A percentile compares a stretch with the other conserved stretches of the same genome.
Evolutionary conservation across 345 rosid genomes (phyloP).

Genomic region (Ceriops tagal): DNA sequence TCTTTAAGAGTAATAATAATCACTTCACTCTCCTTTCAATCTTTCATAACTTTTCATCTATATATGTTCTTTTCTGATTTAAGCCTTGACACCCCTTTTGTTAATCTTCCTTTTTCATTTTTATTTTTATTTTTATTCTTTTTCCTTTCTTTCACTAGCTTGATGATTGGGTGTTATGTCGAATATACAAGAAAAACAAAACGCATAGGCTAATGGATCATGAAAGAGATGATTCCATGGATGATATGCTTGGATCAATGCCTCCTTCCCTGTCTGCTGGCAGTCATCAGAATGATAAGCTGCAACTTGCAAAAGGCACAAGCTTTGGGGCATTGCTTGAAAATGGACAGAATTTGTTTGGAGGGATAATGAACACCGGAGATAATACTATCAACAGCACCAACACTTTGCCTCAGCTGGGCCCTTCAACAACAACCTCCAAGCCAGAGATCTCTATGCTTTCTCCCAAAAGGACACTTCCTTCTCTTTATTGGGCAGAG

Average conservation of each 20-base stretch:
- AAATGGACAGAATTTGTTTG: conserved; percentile 38
- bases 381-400: conserved; percentile 18
- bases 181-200: conserved; percentile 80
- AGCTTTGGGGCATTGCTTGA: conserved; percentile 40
- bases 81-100: not conserved
- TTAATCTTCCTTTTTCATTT: not conserved
- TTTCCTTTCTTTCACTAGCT: conserved; percentile 38
- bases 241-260: conserved; percentile 49
- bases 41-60: not conserved
- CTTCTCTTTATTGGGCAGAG: conserved; percentile 58
- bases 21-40: not conserved
- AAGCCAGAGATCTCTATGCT: conserved; percentile 44
- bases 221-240: conserved; percentile 56
- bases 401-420: conserved; percentile 34
- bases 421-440: conserved; percentile 35
- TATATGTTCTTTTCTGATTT: not conserved
- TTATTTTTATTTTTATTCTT: not conserved
- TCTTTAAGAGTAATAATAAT: conserved; percentile 63
- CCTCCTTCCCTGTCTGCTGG: conserved; percentile 46
- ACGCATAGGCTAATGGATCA: conserved; percentile 45
- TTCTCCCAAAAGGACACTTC: conserved; percentile 58
- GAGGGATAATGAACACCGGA: conserved; percentile 42
- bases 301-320: conserved; percentile 30
- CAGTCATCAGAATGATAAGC: conserved; percentile 26
- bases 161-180: conserved; percentile 96